phyloP scores from a whole-genome alignment of 495 filamentous ascomycete species.

The Tuber calosporum region DNA sequence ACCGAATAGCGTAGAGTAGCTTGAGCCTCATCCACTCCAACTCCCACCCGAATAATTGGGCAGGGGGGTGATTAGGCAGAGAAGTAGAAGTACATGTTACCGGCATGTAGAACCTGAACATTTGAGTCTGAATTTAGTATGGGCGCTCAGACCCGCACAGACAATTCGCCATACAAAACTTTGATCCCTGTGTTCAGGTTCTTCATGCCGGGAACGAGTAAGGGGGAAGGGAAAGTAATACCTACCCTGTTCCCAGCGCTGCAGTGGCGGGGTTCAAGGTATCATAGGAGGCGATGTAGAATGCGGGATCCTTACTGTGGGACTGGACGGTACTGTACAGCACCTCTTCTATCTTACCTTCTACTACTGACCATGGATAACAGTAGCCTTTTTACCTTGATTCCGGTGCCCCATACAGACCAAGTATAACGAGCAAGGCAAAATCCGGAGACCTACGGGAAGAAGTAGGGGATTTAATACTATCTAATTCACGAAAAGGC shows the following conservation, averaged over 20 bases:
- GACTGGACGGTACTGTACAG: neutral
- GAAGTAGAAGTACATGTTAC: no score
- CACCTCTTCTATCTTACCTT: neutral
- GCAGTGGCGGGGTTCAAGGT: neutral
- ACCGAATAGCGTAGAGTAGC: neutral
- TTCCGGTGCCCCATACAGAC: neutral
- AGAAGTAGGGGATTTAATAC: neutral
- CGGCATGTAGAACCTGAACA: no score
- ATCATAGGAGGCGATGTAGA: neutral
- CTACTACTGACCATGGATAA: neutral
- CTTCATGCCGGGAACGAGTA: no score
- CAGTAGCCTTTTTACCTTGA: neutral
- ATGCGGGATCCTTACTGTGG: no score
- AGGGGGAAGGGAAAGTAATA: neutral
- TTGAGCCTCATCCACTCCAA: neutral
- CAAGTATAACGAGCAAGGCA: neutral
- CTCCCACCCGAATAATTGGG: neutral
- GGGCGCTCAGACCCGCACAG: no score
- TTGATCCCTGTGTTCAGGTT: no score
- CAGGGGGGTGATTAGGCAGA: no score
- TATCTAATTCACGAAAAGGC: neutral
- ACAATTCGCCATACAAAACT: no score
- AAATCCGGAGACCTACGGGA: neutral
- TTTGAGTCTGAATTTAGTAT: no score
- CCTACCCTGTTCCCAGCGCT: neutral